Conservation (phyloP, 306 rosid genomes). For the Gillenia trifoliata region DNA sequence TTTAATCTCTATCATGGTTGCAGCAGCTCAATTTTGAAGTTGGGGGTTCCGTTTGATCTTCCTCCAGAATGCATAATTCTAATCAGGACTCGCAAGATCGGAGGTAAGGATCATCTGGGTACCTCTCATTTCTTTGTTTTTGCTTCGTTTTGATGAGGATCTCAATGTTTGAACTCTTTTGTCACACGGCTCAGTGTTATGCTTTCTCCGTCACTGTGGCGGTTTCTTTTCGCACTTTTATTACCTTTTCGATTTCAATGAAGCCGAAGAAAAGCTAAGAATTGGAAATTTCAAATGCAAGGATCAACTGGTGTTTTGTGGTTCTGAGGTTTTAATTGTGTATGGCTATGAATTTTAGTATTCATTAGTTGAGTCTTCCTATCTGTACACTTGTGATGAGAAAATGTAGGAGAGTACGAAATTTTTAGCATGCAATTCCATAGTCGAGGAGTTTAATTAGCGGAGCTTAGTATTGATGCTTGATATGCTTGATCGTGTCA, state of each 20-base stretch:
- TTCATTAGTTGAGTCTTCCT: background rate
- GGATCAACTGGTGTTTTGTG: background rate
- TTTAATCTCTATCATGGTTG: background rate
- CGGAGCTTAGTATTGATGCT: slow-evolving; percentile 5
- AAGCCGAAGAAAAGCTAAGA: background rate
- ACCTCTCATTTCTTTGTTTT: slow-evolving; percentile 9
- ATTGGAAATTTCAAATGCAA: background rate
- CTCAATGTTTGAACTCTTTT: background rate
- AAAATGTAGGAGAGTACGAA: background rate
- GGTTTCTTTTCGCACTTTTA: background rate
- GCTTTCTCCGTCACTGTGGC: background rate
- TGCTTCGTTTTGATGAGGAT: background rate
- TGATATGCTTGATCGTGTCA: background rate
- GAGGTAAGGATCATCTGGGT: slow-evolving; percentile 44
- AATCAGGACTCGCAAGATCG: slow-evolving; percentile 60
- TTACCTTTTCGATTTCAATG: background rate
- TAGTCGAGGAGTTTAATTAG: background rate
- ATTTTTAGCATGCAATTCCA: background rate
- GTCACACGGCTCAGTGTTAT: background rate
- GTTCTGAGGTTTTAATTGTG: slow-evolving; percentile 9
- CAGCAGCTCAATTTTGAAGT: slow-evolving; percentile 26
- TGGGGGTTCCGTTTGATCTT: slow-evolving; percentile 11
- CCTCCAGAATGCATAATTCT: slow-evolving; percentile 37
- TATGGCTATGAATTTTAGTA: background rate
- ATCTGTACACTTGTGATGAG: background rate